Evolutionary conservation across 2,329 filamentous ascomycete genomes (phyloP).

Genomic region (Trichoderma sp.): DNA sequence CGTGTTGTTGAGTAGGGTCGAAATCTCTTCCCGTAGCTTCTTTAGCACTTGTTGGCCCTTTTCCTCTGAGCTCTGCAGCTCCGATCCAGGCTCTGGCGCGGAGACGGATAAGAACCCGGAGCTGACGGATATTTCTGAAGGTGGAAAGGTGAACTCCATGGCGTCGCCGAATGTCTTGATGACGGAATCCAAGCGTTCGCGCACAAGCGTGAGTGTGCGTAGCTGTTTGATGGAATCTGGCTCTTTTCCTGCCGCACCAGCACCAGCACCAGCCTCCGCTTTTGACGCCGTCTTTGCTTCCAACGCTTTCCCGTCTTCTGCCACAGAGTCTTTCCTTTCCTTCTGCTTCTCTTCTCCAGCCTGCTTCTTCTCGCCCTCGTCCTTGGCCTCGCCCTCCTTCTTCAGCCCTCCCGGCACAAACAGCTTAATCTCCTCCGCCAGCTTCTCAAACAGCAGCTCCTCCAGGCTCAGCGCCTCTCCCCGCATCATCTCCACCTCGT

Average conservation of each 20-base stretch:
- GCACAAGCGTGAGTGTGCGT: constrained; percentile 79
- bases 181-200: constrained; percentile 81
- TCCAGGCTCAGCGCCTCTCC: constrained; percentile 81
- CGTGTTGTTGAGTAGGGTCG: constrained; percentile 60
- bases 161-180: constrained; percentile 92
- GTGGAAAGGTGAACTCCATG: constrained; percentile 92
- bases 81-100: constrained; percentile 70
- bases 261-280: constrained; percentile 22
- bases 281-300: constrained; percentile 31
- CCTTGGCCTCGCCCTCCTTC: constrained; percentile 32
- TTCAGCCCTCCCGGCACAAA: constrained; percentile 64
- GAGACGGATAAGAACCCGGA: constrained; percentile 90
- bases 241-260: constrained; percentile 42
- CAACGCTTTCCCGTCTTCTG: constrained; percentile 26
- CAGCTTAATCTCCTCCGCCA: constrained; percentile 70
- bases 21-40: constrained; percentile 70
- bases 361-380: constrained; percentile 27
- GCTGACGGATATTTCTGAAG: constrained; percentile 79
- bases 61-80: constrained; percentile 72
- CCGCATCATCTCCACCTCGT: constrained; percentile 91
- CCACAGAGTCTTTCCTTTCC: constrained; percentile 27
- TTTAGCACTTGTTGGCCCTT: constrained; percentile 82
- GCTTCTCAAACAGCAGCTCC: constrained; percentile 72
- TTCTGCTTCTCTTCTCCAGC: constrained; percentile 27
- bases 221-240: constrained; percentile 75